A percentile compares a stretch with the other conserved stretches of the same genome.
phyloP scores from a whole-genome alignment of 2,329 filamentous ascomycete species.

The Arachnomyces sp. region DNA sequence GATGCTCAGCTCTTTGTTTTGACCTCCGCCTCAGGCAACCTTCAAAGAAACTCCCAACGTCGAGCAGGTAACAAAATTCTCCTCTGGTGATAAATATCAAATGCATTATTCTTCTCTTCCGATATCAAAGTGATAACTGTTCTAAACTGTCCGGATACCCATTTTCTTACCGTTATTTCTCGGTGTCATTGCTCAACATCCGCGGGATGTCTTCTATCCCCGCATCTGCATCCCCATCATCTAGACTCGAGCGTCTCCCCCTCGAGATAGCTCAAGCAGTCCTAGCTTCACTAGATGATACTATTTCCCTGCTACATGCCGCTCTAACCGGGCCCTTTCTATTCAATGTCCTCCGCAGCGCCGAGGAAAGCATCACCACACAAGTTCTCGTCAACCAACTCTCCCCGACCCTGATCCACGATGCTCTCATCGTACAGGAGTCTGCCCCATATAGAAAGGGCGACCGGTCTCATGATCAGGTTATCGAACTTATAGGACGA shows the following conservation, averaged over 20 bases:
- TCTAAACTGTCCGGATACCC: neutral
- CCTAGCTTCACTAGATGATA: constrained; percentile 1
- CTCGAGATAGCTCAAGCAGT: constrained; percentile 2
- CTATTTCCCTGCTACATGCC: neutral
- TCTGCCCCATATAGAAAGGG: neutral
- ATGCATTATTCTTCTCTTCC: no score
- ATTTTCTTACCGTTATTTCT: no score
- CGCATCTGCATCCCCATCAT: no score
- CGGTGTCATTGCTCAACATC: no score
- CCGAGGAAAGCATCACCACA: constrained; percentile 1
- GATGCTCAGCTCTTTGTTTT: no score
- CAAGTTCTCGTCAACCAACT: constrained; percentile 1
- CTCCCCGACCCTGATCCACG: neutral
- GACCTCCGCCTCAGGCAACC: no score
- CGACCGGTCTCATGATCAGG: no score
- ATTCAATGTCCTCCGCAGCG: neutral
- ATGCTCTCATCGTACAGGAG: neutral
- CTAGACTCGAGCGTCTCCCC: neutral
- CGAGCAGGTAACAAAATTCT: no score
- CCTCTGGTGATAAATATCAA: no score
- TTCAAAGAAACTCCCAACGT: no score
- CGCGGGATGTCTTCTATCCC: no score
- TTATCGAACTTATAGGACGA: no score
- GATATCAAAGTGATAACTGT: neutral
- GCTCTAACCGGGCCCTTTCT: constrained; percentile 2